Evolutionary conservation across 2,329 filamentous ascomycete species (phyloP).

Genomic region (Paecilomyces fulvus): DNA sequence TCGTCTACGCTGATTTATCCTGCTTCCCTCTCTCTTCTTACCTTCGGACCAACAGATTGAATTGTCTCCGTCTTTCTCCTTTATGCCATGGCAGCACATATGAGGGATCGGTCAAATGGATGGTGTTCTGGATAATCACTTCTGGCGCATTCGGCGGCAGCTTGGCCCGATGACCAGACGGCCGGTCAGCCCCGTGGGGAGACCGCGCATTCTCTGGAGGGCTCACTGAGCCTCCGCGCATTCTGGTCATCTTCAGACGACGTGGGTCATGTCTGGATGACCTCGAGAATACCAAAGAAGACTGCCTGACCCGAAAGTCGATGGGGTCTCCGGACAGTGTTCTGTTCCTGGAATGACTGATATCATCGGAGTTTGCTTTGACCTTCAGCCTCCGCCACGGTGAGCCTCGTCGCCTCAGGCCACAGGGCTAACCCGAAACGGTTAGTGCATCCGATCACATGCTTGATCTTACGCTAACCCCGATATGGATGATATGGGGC

Average conservation of each 20-base stretch:
- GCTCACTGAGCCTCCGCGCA: slow-evolving; percentile 32
- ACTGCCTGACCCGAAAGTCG: not conserved
- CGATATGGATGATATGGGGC: not conserved
- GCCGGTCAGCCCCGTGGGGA: slow-evolving; percentile 16
- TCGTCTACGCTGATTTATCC: slow-evolving; percentile 6
- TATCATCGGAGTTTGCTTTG: slow-evolving; percentile 10
- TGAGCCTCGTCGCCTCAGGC: slow-evolving; percentile 9
- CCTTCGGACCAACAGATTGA: slow-evolving; percentile 60
- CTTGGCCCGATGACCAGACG: slow-evolving; percentile 27
- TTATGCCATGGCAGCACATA: slow-evolving; percentile 30
- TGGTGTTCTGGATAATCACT: slow-evolving; percentile 29
- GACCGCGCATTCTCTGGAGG: slow-evolving; percentile 19
- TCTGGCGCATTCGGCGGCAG: slow-evolving; percentile 34
- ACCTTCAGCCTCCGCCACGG: not conserved
- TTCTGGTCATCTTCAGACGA: slow-evolving; percentile 30
- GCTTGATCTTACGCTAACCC: not conserved
- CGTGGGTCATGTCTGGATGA: slow-evolving; percentile 17
- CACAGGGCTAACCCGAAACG: not conserved
- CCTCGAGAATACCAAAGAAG: not conserved
- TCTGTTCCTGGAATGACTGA: slow-evolving; percentile 7
- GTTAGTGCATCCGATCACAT: not conserved
- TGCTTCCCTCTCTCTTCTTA: slow-evolving; percentile 28
- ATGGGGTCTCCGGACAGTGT: not conserved
- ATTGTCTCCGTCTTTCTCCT: slow-evolving; percentile 32
- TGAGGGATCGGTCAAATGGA: slow-evolving; percentile 29